Evolutionary conservation across 768 basidiomycete genomes (phyloP), one percentile per base, ranked within the genome.

Genomic region (Phlebiopsis flavidoalba): DNA sequence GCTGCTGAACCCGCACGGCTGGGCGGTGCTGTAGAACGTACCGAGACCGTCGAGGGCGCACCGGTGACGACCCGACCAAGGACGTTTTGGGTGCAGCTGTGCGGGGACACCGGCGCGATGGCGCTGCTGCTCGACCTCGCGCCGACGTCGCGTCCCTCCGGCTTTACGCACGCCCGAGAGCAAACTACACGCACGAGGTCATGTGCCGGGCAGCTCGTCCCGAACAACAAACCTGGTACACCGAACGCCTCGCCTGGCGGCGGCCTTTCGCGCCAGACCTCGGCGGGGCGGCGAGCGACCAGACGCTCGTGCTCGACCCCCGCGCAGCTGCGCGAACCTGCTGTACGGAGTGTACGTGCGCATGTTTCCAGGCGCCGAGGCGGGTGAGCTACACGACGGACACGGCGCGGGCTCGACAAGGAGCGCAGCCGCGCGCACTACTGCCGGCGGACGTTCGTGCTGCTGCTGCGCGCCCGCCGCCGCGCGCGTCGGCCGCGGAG

Each of bases 381-480:
- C 52, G n/a, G 4, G 14, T 53, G 5, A 53, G 33, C 33, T 33
- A 21, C 5, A 17, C 14, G 3, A 24, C n/a, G 19, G 49, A 51
- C 19, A 21, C 49, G 4, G 49, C 12, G n/a, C 19, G 49, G 49
- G 21, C 26, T 24, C 6, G 49, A 51, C 10, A n/a, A 24, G 5
- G 49, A 51, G 22, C 49, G 49, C 7, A 26, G 22, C 22, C 49
- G 49, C 7, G 17, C 49, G 7, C 80, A 81, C 61, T 85, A 86
- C 63, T 75, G 70, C 10, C 77, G 85, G 8, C 72, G 72, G 37
- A 78, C 75, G 31, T 84, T 85, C 53, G 82, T 72, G 0, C 63
- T 73, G 2, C 69, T 87, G 43, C 68, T 87, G 14, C 65, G 66
- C 14, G n/a, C n/a, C n/a, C 64, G 77, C 17, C 31, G 57, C 3